Evolutionary conservation across 2,329 filamentous ascomycete genomes (phyloP).

Genomic region (Fusarium siculi): DNA sequence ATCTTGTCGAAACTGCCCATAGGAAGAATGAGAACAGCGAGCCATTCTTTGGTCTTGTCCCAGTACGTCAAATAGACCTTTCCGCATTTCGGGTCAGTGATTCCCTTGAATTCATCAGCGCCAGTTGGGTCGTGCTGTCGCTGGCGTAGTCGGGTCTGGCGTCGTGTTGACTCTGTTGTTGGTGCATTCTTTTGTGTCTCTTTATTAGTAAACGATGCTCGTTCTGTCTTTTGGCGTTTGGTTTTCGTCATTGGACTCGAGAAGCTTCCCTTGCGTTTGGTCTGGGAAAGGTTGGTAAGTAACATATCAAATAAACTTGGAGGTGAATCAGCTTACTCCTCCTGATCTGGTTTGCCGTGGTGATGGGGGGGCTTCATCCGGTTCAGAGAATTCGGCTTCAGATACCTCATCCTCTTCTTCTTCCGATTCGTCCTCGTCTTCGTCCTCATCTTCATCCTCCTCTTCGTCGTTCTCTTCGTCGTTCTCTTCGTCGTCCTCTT

Average conservation of each 20-base stretch:
- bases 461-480: background rate
- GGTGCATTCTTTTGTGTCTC: background rate
- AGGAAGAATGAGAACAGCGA: conserved; percentile 6
- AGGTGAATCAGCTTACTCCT: background rate
- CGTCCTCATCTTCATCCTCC: background rate
- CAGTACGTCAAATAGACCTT: conserved; percentile 11
- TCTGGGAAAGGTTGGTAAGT: background rate
- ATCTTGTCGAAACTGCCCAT: conserved; percentile 7
- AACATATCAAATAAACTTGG: background rate
- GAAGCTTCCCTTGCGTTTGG: background rate
- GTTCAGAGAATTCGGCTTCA: background rate
- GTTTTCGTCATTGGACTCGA: background rate
- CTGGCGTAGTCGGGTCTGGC: background rate
- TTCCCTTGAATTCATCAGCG: background rate
- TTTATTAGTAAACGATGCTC: background rate
- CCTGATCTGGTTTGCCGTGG: background rate
- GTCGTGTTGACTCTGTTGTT: background rate
- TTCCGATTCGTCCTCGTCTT: too few relatives aligned
- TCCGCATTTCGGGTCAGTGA: background rate
- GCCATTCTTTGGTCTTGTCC: conserved; percentile 12
- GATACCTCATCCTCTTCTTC: background rate
- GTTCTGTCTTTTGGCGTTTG: background rate
- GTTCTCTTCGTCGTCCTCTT: background rate
- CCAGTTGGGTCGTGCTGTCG: background rate
- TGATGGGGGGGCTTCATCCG: background rate